A percentile compares a stretch with the other conserved stretches of the same genome.
Evolutionary conservation across 805 yeast species (phyloP).

Genomic region (Starmerella etchellsii): DNA sequence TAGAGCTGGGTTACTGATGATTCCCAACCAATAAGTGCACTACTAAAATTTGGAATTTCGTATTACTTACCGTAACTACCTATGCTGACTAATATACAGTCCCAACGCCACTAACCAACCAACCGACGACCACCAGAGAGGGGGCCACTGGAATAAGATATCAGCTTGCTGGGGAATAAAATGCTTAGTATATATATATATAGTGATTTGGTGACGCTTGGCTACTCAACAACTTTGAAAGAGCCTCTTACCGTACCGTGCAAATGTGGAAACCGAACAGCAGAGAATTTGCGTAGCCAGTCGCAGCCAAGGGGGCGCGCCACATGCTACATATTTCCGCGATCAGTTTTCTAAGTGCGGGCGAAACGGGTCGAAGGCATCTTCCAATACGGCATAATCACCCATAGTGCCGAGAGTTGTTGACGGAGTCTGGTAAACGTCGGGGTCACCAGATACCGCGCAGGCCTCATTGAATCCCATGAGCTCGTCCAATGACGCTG

Average conservation of each 20-base stretch:
- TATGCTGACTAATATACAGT: too few relatives aligned
- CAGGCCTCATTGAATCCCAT: conserved; percentile 17
- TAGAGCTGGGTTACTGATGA: too few relatives aligned
- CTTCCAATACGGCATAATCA: conserved; percentile 20
- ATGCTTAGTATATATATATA: too few relatives aligned
- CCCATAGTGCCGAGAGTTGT: conserved; percentile 18
- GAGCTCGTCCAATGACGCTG: conserved; percentile 26
- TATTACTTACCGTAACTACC: too few relatives aligned
- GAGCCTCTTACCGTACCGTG: background rate
- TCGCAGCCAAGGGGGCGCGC: conserved; percentile 21
- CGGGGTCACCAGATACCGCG: conserved; percentile 20
- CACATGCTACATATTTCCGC: conserved; percentile 14
- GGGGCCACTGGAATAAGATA: too few relatives aligned
- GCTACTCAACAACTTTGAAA: background rate
- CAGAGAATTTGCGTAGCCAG: conserved; percentile 10
- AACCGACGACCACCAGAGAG: too few relatives aligned
- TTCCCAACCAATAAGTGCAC: too few relatives aligned
- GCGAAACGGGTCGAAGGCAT: conserved; percentile 8
- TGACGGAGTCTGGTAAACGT: conserved; percentile 14
- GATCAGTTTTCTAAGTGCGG: conserved; percentile 4
- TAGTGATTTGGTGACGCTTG: background rate
- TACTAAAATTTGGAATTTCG: too few relatives aligned
- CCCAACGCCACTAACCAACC: too few relatives aligned
- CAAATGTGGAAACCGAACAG: background rate
- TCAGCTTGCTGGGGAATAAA: too few relatives aligned